A percentile compares a stretch with the other conserved stretches of the same genome.
Evolutionary conservation across 2,329 filamentous ascomycete species (phyloP).

Genomic region (Arthrinium phaeospermum): DNA sequence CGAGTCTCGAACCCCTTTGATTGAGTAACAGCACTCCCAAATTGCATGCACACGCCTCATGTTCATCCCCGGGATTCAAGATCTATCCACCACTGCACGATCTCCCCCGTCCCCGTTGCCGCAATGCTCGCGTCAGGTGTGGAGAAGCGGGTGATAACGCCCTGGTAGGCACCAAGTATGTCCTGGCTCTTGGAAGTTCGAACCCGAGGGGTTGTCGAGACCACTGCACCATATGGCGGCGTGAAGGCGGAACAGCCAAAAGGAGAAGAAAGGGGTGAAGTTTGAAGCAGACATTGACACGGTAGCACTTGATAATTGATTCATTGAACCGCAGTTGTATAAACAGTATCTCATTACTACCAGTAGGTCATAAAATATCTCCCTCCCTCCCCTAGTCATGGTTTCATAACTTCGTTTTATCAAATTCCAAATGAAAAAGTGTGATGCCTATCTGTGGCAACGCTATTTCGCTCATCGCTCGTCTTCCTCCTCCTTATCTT

Average conservation of each 20-base stretch:
- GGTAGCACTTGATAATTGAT: no score
- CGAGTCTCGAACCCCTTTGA: no score
- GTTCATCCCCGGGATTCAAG: neutral
- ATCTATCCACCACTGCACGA: constrained; percentile 23
- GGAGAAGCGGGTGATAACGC: constrained; percentile 18
- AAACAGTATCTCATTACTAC: no score
- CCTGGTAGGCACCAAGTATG: constrained; percentile 21
- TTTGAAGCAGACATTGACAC: neutral
- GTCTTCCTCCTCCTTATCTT: neutral
- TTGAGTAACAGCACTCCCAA: no score
- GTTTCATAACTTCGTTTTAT: neutral
- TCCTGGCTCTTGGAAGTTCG: constrained; percentile 19
- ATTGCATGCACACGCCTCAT: neutral
- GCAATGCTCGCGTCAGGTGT: neutral
- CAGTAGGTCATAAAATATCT: neutral
- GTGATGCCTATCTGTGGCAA: neutral
- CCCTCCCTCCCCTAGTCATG: neutral
- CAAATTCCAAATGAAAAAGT: neutral
- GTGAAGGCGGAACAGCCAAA: neutral
- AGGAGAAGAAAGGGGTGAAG: neutral
- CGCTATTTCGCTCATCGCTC: neutral
- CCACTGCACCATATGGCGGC: neutral
- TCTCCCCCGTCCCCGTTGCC: constrained; percentile 21
- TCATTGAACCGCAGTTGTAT: no score
- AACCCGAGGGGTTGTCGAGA: constrained; percentile 20